Evolutionary conservation across 1,139 yeast genomes (phyloP).

Genomic region (Lodderomyces margitis): DNA sequence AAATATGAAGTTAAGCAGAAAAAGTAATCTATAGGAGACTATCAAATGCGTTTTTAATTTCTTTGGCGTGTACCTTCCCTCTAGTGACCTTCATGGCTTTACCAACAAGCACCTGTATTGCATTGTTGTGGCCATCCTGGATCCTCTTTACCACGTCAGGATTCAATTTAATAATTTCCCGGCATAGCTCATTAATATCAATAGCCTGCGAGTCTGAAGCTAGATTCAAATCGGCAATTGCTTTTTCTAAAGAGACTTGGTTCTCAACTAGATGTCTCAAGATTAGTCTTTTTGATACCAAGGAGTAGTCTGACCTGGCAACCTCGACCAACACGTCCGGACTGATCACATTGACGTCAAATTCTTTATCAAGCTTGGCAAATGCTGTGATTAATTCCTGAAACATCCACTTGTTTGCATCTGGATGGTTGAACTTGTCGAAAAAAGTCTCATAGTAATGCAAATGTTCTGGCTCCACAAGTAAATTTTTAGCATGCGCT

Average conservation of each 20-base stretch:
- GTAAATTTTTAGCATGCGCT: conserved; percentile 68
- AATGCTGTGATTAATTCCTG: conserved; percentile 78
- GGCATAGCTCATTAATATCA: conserved; percentile 39
- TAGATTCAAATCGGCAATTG: conserved; percentile 23
- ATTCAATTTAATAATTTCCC: conserved; percentile 49
- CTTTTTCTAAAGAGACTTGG: conserved; percentile 43
- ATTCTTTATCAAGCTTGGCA: conserved; percentile 46
- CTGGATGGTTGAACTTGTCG: conserved; percentile 23
- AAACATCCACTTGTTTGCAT: conserved; percentile 77
- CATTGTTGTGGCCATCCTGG: conserved; percentile 56
- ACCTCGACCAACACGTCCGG: conserved; percentile 24
- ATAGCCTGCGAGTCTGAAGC: neutral
- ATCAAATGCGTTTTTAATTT: conserved; percentile 42
- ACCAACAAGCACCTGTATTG: conserved; percentile 77
- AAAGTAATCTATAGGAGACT: conserved; percentile 3
- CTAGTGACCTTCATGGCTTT: conserved; percentile 77
- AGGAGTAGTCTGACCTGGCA: conserved; percentile 26
- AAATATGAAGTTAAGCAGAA: conserved; percentile 16
- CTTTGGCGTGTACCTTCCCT: conserved; percentile 59
- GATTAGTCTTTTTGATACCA: conserved; percentile 64
- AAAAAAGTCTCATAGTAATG: conserved; percentile 52
- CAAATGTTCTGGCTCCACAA: conserved; percentile 44
- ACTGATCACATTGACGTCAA: conserved; percentile 36
- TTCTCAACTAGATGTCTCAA: conserved; percentile 57
- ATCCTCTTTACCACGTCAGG: conserved; percentile 58